Evolutionary conservation across 73 alveolate species (phyloP), one percentile per base, ranked within the genome.

Genomic region (Stentor roeselii): DNA sequence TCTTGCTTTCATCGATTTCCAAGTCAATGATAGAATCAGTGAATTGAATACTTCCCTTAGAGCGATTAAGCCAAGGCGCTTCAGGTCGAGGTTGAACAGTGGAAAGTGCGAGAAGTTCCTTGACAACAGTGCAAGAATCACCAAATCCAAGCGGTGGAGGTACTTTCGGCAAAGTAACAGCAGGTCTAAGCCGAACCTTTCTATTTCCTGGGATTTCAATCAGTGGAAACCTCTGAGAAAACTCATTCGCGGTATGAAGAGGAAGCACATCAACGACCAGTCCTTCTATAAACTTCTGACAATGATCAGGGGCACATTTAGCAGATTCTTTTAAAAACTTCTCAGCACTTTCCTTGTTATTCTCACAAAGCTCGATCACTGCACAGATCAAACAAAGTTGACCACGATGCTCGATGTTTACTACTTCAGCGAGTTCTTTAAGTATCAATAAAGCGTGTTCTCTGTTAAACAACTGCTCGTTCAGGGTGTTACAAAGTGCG

Each of bases 31-130:
- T 67, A 21, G 50, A 30, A 32, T 67, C 80, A 14, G 80, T 67
- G 34, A 67, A 67, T 2, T 67, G 80, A 30, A 67, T 67, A 1
- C 42, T 27, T 67, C 80, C 80, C 11, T 32, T 21, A 21, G 14
- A 1, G 15, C 80, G 21, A 32, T 67, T 67, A n/a, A 67, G n/a
- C 80, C 80, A 67, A 27, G 80, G 80, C 21, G 80, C 80, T 2
- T 67, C 80, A 67, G 80, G 80, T 32, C 37, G 21, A 30, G 80
- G 80, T 36, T 21, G 21, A 21, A 67, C 41, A 21, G n/a, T 67
- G 11, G 21, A 36, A 67, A 67, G 11, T 27, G 50, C 11, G 34
- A 67, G 34, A 67, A 21, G 34, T 0, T 34, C 80, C 34, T 67
- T 67, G 11, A 67, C 50, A 50, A 50, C 21, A 36, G 21, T 34